Conservation (phyloP, 2,329 filamentous ascomycete genomes). For the Cytospora paraplurivora region DNA sequence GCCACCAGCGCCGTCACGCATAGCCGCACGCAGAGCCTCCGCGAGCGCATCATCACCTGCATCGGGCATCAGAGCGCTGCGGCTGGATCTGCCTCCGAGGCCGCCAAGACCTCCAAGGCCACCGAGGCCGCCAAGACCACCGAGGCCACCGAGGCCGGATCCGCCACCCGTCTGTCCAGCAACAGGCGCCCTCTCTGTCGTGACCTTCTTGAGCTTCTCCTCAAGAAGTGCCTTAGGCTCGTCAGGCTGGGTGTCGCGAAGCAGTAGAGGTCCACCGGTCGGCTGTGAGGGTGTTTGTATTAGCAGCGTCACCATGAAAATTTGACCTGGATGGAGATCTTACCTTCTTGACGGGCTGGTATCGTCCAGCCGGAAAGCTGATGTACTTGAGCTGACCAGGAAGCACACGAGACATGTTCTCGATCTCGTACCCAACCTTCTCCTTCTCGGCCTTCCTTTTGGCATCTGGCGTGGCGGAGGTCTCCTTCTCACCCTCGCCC, state of each 20-base stretch:
- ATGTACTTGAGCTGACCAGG: conserved; percentile 94
- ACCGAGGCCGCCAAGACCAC: conserved; percentile 34
- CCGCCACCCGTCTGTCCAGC: conserved; percentile 42
- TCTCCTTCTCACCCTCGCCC: conserved; percentile 60
- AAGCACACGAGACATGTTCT: conserved; percentile 95
- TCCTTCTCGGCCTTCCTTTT: conserved; percentile 96
- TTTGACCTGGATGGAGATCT: conserved; percentile 35
- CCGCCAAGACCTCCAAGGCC: conserved; percentile 36
- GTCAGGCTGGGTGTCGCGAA: conserved; percentile 78
- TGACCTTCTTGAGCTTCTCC: conserved; percentile 85
- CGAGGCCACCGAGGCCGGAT: conserved; percentile 38
- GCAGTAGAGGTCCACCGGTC: conserved; percentile 90
- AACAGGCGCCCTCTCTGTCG: conserved; percentile 62
- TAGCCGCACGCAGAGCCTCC: conserved; percentile 33
- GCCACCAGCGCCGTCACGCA: conserved; percentile 40
- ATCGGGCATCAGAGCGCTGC: conserved; percentile 23
- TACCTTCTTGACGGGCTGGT: conserved; percentile 88
- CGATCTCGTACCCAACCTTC: conserved; percentile 92
- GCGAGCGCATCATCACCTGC: conserved; percentile 32
- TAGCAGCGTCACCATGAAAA: conserved; percentile 38
- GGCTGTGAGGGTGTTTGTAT: conserved; percentile 61
- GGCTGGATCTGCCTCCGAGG: conserved; percentile 34
- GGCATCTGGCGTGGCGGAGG: conserved; percentile 52
- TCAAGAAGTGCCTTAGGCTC: conserved; percentile 82
- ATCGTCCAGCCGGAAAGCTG: conserved; percentile 85